phyloP scores from a whole-genome alignment of 176 grass and related monocot species.

The Bothriochloa decipiens region DNA sequence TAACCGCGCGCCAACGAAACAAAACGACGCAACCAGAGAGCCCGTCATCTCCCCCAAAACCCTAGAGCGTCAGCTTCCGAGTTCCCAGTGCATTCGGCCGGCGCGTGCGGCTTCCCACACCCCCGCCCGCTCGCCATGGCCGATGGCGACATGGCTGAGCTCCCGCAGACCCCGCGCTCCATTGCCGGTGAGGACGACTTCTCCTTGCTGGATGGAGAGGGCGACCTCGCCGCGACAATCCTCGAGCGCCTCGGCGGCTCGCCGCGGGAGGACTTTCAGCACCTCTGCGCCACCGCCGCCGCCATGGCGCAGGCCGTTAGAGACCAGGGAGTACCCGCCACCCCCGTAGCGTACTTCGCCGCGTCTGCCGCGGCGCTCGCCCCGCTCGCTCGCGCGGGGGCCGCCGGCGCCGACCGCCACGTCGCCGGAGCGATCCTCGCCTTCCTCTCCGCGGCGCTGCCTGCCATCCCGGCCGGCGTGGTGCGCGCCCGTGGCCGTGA shows the following conservation, averaged over 20 bases:
- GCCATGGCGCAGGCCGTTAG: conserved; percentile 76
- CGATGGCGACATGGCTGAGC: conserved; percentile 54
- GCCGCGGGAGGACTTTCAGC: conserved; percentile 65
- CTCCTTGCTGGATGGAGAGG: conserved; percentile 33
- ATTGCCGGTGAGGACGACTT: conserved; percentile 48
- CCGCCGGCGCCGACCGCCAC: conserved; percentile 49
- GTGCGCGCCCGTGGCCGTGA: conserved; percentile 43
- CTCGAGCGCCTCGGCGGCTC: conserved; percentile 62
- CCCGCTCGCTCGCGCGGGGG: conserved; percentile 54
- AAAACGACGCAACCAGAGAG: neutral
- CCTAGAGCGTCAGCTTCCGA: conserved; percentile 38
- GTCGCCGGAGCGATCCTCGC: conserved; percentile 60
- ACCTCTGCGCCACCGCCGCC: conserved; percentile 76
- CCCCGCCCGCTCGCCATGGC: conserved; percentile 35
- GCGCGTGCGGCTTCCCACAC: conserved; percentile 27
- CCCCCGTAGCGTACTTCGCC: conserved; percentile 72
- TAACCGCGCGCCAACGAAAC: neutral
- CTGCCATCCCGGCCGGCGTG: conserved; percentile 52
- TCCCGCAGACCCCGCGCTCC: conserved; percentile 41
- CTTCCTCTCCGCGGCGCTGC: conserved; percentile 65
- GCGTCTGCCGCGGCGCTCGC: conserved; percentile 57
- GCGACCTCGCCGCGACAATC: conserved; percentile 62
- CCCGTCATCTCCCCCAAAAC: conserved; percentile 35
- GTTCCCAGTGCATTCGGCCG: neutral
- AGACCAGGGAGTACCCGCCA: conserved; percentile 54